A percentile compares a stretch with the other conserved stretches of the same genome.
Conservation (phyloP, 176 grass and related monocot genomes). For the Puccinellia tenuiflora region DNA sequence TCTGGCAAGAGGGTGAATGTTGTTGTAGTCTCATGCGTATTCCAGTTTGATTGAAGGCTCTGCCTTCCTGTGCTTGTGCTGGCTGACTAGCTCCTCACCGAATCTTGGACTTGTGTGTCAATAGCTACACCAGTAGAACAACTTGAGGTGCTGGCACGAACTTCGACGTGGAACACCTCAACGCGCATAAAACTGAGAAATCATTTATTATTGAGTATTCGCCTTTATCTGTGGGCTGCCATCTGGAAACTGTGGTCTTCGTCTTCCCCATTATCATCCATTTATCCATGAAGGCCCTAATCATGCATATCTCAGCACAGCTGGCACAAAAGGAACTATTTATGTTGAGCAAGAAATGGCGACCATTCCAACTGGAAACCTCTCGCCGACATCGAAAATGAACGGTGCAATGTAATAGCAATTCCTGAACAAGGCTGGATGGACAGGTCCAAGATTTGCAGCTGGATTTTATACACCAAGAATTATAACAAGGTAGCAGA, state of each 20-base stretch:
- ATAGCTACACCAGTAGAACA: not conserved
- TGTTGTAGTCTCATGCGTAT: not conserved
- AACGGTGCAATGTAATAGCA: not conserved
- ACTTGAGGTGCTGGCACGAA: not conserved
- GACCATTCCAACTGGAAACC: not conserved
- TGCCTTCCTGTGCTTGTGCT: not conserved
- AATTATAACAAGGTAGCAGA: not conserved
- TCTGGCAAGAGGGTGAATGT: slow-evolving; percentile 4
- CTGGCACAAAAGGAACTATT: not conserved
- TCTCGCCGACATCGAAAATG: not conserved
- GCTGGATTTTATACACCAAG: not conserved
- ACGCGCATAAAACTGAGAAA: not conserved
- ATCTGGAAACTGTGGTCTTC: not conserved
- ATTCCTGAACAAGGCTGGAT: not conserved
- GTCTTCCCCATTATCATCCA: not conserved
- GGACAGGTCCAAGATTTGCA: not conserved
- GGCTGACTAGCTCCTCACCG: not conserved
- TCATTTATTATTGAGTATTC: not conserved
- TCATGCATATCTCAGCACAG: not conserved
- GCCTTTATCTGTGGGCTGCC: not conserved
- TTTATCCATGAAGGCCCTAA: not conserved
- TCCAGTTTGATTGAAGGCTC: slow-evolving; percentile 1
- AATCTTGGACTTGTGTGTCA: not conserved
- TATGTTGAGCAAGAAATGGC: not conserved
- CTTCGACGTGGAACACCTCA: not conserved